These are phyloP conservation scores for Cytidiella melzeri DNA, from an alignment of 768 basidiomycete genomes.

Conservation along the genomic window DNA sequence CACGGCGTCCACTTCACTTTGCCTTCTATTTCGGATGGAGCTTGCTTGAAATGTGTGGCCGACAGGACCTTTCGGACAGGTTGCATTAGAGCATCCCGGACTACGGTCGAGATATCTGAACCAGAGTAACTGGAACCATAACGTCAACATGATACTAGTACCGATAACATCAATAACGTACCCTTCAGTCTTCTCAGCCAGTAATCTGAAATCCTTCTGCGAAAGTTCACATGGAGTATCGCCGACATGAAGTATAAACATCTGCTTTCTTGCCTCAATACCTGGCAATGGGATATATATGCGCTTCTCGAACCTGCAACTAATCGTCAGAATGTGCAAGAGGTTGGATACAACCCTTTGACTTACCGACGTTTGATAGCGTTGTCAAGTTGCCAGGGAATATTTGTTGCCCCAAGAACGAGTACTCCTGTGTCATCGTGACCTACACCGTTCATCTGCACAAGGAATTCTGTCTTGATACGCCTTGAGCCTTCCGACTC, in stretches of 20 bases:
- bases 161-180: conserved; percentile 21
- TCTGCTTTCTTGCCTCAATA: conserved; percentile 81
- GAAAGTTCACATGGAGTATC: conserved; percentile 82
- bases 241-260: conserved; percentile 97
- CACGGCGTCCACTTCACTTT: conserved; percentile 84
- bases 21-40: conserved; percentile 30
- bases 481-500: conserved; percentile 95
- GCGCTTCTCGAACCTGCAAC: conserved; percentile 83
- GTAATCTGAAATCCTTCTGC: conserved; percentile 67
- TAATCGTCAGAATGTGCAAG: neutral
- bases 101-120: conserved; percentile 90
- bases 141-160: neutral
- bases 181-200: conserved; percentile 89
- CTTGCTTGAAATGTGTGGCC: conserved; percentile 86
- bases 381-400: conserved; percentile 96
- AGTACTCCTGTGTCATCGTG: conserved; percentile 96
- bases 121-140: conserved; percentile 68
- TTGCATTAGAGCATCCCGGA: conserved; percentile 97
- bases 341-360: neutral
- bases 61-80: conserved; percentile 94
- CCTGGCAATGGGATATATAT: conserved; percentile 98
- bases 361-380: conserved; percentile 90
- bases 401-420: conserved; percentile 96
- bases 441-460: conserved; percentile 99
- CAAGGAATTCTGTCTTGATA: conserved; percentile 95